Evolutionary conservation across 2,329 filamentous ascomycete genomes (phyloP).

Genomic region (Anthostomella pinea): DNA sequence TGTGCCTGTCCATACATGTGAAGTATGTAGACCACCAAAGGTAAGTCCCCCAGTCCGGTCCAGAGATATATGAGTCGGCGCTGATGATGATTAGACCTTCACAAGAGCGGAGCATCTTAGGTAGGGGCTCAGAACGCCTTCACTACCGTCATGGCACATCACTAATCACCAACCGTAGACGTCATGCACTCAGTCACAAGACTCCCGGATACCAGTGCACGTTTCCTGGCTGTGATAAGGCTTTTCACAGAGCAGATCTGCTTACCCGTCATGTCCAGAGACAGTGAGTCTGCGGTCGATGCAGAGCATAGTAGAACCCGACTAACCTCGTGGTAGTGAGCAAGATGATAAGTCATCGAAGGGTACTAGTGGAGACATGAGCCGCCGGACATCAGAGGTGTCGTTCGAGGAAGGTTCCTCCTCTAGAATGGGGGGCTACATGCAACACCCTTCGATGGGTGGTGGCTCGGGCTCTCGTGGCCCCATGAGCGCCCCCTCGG

Average conservation of each 20-base stretch:
- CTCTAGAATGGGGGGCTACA: slow-evolving; percentile 11
- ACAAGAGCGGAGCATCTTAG: slow-evolving; percentile 61
- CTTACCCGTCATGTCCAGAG: slow-evolving; percentile 54
- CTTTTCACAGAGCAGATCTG: slow-evolving; percentile 58
- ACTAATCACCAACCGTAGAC: slow-evolving; percentile 39
- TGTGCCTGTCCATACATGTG: slow-evolving; percentile 54
- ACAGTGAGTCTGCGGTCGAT: slow-evolving; percentile 40
- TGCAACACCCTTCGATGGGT: slow-evolving; percentile 14
- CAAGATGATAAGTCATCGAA: slow-evolving; percentile 41
- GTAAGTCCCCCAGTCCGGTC: slow-evolving; percentile 31
- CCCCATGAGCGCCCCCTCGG: slow-evolving; percentile 18
- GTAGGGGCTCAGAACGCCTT: no score
- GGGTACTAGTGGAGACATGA: slow-evolving; percentile 22
- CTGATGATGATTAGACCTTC: slow-evolving; percentile 48
- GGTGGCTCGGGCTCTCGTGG: slow-evolving; percentile 10
- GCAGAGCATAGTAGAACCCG: neutral
- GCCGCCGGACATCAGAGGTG: slow-evolving; percentile 27
- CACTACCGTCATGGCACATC: slow-evolving; percentile 3
- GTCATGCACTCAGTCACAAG: slow-evolving; percentile 59
- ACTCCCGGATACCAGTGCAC: slow-evolving; percentile 51
- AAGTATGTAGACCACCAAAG: slow-evolving; percentile 51
- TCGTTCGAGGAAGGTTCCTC: slow-evolving; percentile 19
- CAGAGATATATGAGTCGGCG: slow-evolving; percentile 4
- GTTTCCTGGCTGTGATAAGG: slow-evolving; percentile 52
- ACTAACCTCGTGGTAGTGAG: slow-evolving; percentile 35